phyloP scores from a whole-genome alignment of 2,329 filamentous ascomycete species.

The Penicillium janthinellum region DNA sequence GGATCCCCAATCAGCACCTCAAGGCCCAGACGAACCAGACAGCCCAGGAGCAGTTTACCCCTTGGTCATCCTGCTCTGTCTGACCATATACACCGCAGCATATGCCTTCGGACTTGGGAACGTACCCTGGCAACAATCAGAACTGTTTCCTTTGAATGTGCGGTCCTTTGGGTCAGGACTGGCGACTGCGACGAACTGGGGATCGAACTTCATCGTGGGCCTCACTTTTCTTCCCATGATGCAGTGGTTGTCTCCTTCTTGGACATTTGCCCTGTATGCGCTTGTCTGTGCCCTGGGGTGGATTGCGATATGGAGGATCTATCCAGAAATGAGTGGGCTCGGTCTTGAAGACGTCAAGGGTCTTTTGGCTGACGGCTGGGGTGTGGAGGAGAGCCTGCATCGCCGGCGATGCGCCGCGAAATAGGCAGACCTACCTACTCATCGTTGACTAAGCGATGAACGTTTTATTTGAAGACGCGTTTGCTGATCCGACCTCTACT shows the following conservation, averaged over 20 bases:
- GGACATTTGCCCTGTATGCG: slow-evolving; percentile 83
- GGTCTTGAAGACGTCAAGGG: slow-evolving; percentile 77
- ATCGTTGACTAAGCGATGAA: too few relatives aligned
- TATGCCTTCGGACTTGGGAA: slow-evolving; percentile 89
- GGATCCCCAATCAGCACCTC: slow-evolving; percentile 16
- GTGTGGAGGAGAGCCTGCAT: slow-evolving; percentile 56
- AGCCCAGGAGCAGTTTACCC: slow-evolving; percentile 34
- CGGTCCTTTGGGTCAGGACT: slow-evolving; percentile 64
- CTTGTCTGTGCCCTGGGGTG: slow-evolving; percentile 68
- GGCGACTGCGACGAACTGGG: slow-evolving; percentile 80
- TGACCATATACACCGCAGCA: slow-evolving; percentile 80
- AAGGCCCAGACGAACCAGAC: slow-evolving; percentile 28
- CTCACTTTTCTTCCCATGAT: slow-evolving; percentile 88
- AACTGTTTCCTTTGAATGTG: slow-evolving; percentile 74
- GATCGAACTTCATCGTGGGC: slow-evolving; percentile 80
- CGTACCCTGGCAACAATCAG: slow-evolving; percentile 94
- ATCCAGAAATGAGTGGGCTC: slow-evolving; percentile 83
- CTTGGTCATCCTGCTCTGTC: slow-evolving; percentile 67
- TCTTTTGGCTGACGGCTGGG: slow-evolving; percentile 73
- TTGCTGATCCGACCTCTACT: too few relatives aligned
- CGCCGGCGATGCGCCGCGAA: slow-evolving; percentile 1
- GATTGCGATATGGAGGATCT: slow-evolving; percentile 69
- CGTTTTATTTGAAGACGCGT: too few relatives aligned
- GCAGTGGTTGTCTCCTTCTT: slow-evolving; percentile 69
- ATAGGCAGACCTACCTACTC: background rate